Evolutionary conservation across 129 eudicot genomes (phyloP).

Genomic region (Saposhnikovia divaricata): DNA sequence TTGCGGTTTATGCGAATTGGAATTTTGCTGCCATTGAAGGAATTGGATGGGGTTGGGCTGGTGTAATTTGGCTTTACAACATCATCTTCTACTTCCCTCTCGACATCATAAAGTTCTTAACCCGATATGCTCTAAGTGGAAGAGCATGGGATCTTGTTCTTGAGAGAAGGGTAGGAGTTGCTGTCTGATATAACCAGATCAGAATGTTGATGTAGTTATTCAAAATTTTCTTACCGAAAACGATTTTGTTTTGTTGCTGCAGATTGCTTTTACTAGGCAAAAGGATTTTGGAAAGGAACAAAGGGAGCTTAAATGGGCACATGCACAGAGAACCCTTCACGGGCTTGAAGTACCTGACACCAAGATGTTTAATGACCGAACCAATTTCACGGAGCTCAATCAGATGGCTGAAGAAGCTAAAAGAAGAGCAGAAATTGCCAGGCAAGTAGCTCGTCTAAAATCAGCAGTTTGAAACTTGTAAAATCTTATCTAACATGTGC

Average conservation of each 20-base stretch:
- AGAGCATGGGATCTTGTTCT: conserved; percentile 98
- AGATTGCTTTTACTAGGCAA: conserved; percentile 97
- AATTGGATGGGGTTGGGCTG: conserved; percentile 99
- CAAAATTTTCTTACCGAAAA: background rate
- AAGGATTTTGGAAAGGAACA: conserved; percentile 98
- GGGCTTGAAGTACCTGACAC: conserved; percentile 97
- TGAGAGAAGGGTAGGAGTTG: conserved; percentile 71
- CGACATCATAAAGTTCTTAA: conserved; percentile 77
- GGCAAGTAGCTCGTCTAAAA: conserved; percentile 28
- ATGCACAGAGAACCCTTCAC: conserved; percentile 98
- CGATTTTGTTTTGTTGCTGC: background rate
- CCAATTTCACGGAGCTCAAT: conserved; percentile 78
- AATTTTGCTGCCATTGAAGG: conserved; percentile 99
- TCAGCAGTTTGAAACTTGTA: background rate
- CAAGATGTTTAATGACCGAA: conserved; percentile 65
- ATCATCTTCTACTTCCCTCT: conserved; percentile 75
- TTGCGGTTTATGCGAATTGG: conserved; percentile 97
- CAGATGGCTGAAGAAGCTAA: conserved; percentile 99
- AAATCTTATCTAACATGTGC: background rate
- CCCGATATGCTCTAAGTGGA: conserved; percentile 86
- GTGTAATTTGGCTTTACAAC: conserved; percentile 96
- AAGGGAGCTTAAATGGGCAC: conserved; percentile 98
- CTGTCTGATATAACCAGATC: background rate
- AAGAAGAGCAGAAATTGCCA: conserved; percentile 95
- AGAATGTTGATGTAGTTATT: background rate